Evolutionary conservation across 495 filamentous ascomycete genomes (phyloP).

Genomic region (Hypomontagnella monticulosa): DNA sequence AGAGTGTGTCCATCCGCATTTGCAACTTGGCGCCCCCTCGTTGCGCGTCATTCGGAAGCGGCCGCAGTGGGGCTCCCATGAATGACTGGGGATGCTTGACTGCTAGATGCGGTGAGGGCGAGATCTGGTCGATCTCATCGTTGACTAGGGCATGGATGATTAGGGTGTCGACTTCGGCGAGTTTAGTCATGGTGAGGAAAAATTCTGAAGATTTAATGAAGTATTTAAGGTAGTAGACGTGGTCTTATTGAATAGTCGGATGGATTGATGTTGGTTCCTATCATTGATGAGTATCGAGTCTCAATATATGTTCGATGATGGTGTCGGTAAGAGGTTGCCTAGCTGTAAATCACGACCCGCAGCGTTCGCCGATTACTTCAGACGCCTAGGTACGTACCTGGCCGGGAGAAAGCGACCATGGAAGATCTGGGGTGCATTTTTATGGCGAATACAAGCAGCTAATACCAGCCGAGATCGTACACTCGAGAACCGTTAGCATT

Average conservation of each 20-base stretch:
- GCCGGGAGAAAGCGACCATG: neutral
- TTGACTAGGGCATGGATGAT: constrained; percentile 38
- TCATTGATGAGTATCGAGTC: neutral
- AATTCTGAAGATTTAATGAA: neutral
- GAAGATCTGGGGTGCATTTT: neutral
- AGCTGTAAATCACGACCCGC: too few relatives aligned
- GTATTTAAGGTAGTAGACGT: neutral
- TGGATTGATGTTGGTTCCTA: neutral
- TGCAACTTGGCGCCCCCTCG: constrained; percentile 58
- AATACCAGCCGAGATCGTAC: neutral
- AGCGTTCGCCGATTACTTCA: constrained; percentile 24
- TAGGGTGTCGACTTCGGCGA: constrained; percentile 33
- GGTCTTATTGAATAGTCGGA: neutral
- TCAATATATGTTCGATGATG: constrained; percentile 9
- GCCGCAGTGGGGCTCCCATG: constrained; percentile 49
- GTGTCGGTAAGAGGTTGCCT: too few relatives aligned
- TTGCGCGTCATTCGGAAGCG: constrained; percentile 14
- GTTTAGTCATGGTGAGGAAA: constrained; percentile 2
- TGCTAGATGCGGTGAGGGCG: constrained; percentile 58
- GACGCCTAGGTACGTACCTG: neutral
- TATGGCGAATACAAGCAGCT: neutral
- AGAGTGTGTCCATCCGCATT: constrained; percentile 65
- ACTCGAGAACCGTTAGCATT: too few relatives aligned
- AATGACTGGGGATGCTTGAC: constrained; percentile 58
- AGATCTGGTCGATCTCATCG: constrained; percentile 67